Conservation (phyloP, 108 stramenopile genomes). For the Nitzschia sp. region DNA sequence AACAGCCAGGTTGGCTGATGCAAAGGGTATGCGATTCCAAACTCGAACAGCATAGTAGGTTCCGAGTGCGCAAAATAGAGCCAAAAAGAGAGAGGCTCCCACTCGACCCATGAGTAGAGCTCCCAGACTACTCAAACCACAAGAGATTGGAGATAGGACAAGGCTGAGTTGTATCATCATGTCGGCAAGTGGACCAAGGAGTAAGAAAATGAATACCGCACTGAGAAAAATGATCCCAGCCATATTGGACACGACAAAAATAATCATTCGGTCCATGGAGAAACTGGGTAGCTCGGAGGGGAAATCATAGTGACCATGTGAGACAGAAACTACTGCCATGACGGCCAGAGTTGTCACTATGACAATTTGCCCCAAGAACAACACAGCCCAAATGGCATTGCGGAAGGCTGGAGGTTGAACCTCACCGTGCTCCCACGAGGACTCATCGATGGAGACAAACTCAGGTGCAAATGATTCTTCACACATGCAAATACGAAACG, state of each 20-base stretch:
- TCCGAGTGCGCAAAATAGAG: constrained; percentile 15
- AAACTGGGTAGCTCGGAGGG: background rate
- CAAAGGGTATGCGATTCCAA: constrained; percentile 71
- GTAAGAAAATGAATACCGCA: constrained; percentile 13
- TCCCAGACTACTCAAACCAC: constrained; percentile 3
- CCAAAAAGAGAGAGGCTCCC: constrained; percentile 20
- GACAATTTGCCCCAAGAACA: constrained; percentile 24
- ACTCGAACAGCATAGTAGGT: constrained; percentile 31
- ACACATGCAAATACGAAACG: background rate
- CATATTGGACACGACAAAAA: constrained; percentile 21
- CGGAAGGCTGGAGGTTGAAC: constrained; percentile 18
- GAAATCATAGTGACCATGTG: constrained; percentile 10
- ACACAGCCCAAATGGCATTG: constrained; percentile 23
- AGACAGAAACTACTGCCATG: constrained; percentile 8
- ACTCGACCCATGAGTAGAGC: constrained; percentile 14
- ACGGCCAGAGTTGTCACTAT: constrained; percentile 6
- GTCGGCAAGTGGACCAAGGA: constrained; percentile 20
- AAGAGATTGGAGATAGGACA: constrained; percentile 22
- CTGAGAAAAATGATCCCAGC: constrained; percentile 16
- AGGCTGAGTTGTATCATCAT: constrained; percentile 43
- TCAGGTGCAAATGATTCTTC: background rate
- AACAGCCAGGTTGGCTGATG: constrained; percentile 61
- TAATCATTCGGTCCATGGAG: background rate
- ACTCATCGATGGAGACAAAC: constrained; percentile 18
- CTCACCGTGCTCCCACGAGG: constrained; percentile 35